Conservation (phyloP, 495 filamentous ascomycete species). For the Rusavskia elegans region DNA sequence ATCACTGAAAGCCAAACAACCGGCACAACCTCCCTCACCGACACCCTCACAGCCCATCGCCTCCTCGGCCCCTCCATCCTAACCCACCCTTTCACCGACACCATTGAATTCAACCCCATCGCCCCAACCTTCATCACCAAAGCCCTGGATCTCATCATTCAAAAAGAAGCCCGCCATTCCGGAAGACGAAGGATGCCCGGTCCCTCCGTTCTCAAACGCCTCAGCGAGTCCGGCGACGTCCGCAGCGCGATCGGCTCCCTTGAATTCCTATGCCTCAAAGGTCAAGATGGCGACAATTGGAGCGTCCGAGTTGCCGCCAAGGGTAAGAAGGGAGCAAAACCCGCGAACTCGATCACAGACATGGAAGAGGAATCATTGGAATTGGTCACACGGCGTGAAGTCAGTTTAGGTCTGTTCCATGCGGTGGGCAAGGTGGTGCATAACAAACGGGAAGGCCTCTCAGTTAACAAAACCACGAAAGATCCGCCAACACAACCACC, state of each 20-base stretch:
- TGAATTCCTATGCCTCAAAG: constrained; percentile 75
- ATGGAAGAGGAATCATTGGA: constrained; percentile 58
- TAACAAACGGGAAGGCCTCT: constrained; percentile 57
- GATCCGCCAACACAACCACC: constrained; percentile 36
- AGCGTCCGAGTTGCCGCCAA: constrained; percentile 40
- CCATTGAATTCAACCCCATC: constrained; percentile 84
- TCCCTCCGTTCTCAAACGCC: constrained; percentile 50
- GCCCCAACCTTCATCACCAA: constrained; percentile 75
- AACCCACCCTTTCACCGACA: constrained; percentile 53
- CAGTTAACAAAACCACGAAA: constrained; percentile 8
- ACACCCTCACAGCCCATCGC: constrained; percentile 81
- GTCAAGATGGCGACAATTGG: constrained; percentile 51
- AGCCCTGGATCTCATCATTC: constrained; percentile 61
- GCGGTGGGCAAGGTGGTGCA: constrained; percentile 90
- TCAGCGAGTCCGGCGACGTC: constrained; percentile 78
- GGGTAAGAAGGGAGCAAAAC: constrained; percentile 42
- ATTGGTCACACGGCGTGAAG: constrained; percentile 67
- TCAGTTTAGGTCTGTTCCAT: constrained; percentile 84
- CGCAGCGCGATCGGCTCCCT: constrained; percentile 78
- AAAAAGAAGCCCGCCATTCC: constrained; percentile 63
- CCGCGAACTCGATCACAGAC: constrained; percentile 41
- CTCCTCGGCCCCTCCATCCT: constrained; percentile 74
- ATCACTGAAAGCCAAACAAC: constrained; percentile 75
- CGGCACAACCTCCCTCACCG: constrained; percentile 50
- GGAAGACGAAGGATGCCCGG: constrained; percentile 51